These are phyloP conservation scores for Punctularia strigosozonata DNA, from an alignment of 768 basidiomycete species.

Conservation along the genomic window DNA sequence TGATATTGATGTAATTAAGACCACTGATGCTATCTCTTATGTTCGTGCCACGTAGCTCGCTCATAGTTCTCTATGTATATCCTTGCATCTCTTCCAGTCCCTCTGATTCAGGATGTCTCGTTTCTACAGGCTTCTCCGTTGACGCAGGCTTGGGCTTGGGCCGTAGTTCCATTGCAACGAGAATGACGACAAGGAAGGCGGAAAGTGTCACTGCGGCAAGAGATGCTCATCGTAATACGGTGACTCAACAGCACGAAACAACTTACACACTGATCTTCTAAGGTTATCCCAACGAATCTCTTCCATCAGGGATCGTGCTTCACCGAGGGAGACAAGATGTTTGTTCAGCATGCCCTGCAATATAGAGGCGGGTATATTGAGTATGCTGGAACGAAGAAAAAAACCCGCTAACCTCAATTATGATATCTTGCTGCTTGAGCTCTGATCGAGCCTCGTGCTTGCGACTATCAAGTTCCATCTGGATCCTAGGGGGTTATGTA, in stretches of 20 bases:
- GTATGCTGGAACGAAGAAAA: conserved; percentile 1
- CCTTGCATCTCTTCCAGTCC: conserved; percentile 8
- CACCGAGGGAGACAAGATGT: conserved; percentile 60
- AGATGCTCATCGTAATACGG: neutral
- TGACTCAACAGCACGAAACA: no score
- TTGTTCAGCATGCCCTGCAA: conserved; percentile 67
- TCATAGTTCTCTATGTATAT: no score
- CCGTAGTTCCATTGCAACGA: conserved; percentile 60
- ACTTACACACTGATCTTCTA: conserved; percentile 69
- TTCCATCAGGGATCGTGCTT: conserved; percentile 71
- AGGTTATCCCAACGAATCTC: conserved; percentile 86
- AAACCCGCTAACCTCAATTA: conserved; percentile 73
- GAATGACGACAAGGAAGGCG: conserved; percentile 56
- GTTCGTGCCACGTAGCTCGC: no score
- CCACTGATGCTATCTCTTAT: no score
- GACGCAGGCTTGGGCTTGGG: conserved; percentile 8
- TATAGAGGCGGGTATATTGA: neutral
- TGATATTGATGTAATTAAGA: no score
- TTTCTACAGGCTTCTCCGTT: neutral
- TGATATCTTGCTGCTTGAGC: conserved; percentile 72
- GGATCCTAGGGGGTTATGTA: conserved; percentile 48
- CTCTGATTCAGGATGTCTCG: conserved; percentile 6
- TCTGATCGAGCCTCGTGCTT: conserved; percentile 87
- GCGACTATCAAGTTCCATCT: conserved; percentile 91
- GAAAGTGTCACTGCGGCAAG: conserved; percentile 40